Base-by-base conservation (phyloP, 148 eudicot species). In the Pharnaceum exiguum region DNA sequence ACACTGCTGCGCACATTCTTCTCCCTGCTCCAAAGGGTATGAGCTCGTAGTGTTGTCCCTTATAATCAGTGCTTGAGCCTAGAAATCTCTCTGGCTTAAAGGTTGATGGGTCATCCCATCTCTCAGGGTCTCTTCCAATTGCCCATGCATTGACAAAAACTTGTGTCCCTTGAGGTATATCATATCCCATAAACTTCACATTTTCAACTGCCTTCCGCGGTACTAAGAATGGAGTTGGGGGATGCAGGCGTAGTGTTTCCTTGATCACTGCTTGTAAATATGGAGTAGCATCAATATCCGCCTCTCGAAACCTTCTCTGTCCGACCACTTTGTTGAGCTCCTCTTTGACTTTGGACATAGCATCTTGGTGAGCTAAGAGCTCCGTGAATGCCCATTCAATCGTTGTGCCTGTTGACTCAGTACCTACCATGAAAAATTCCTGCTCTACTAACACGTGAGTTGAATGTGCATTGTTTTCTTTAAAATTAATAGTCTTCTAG, bases 381-480 rank as follows among this genome's bases (percentile, higher is more conserved):
- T 67, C 52, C 25, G 65, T 51, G 10, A 59, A 7, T 42, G 65
- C 71, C 65, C 64, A 67, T 31, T 59, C 65, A 24, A 32, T 45
- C 24, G 59, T 59, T 37, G 45, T 59, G 32, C 45, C 35, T 67
- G 46, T 67, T 2, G 58, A 59, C 18, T 67, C 71, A 6, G 62
- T 57, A 22, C 65, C 71, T 4, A 59, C 71, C 59, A 67, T 67
- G 30, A 67, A 62, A 59, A 59, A 42, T 35, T 44, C 65, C 46
- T 40, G 59, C 19, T 17, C 11, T 10, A n/a, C 6, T 5, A 17
- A 16, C 28, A 38, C 22, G n/a, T n/a, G n/a, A n/a, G n/a, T n/a
- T n/a, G n/a, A n/a, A n/a, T n/a, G n/a, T n/a, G n/a, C n/a, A n/a
- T n/a, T n/a, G n/a, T n/a, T n/a, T n/a, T n/a, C n/a, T n/a, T n/a